phyloP scores from a whole-genome alignment of 352 stramenopile species.

The Phytophthora palmivora region DNA sequence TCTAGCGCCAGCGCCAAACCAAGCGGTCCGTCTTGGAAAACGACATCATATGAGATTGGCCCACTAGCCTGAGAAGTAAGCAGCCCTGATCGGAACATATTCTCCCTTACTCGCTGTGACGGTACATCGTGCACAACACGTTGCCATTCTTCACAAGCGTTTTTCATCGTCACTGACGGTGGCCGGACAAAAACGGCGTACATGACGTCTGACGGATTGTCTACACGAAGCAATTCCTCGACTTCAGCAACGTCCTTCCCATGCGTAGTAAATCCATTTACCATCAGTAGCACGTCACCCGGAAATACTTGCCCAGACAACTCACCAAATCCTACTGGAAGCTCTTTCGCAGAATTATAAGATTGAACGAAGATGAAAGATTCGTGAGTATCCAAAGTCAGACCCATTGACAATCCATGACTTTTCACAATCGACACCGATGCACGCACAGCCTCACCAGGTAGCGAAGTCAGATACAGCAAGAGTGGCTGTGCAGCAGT shows the following conservation, averaged over 20 bases:
- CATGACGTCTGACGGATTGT: constrained; percentile 31
- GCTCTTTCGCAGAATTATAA: constrained; percentile 31
- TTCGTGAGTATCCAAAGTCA: constrained; percentile 46
- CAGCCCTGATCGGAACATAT: constrained; percentile 32
- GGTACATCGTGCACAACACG: constrained; percentile 33
- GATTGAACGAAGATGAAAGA: constrained; percentile 60
- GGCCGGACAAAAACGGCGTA: constrained; percentile 51
- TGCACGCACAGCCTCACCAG: constrained; percentile 57
- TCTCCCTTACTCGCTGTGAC: constrained; percentile 41
- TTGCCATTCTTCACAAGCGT: constrained; percentile 34
- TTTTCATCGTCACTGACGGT: constrained; percentile 53
- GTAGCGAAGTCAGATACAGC: constrained; percentile 54
- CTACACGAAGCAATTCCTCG: constrained; percentile 36
- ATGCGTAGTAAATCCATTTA: constrained; percentile 41
- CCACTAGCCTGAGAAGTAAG: constrained; percentile 15
- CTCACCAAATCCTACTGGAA: constrained; percentile 55
- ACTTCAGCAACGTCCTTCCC: constrained; percentile 52
- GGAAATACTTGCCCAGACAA: constrained; percentile 71
- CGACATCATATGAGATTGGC: constrained; percentile 60
- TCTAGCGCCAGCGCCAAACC: constrained; percentile 81
- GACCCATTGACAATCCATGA: constrained; percentile 43
- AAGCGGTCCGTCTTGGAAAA: constrained; percentile 72
- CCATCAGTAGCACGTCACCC: constrained; percentile 66
- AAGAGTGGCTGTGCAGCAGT: constrained; percentile 41
- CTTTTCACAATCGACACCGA: constrained; percentile 75